Conservation (phyloP, 1,139 yeast species). For the Yamadazyma diospyri region DNA sequence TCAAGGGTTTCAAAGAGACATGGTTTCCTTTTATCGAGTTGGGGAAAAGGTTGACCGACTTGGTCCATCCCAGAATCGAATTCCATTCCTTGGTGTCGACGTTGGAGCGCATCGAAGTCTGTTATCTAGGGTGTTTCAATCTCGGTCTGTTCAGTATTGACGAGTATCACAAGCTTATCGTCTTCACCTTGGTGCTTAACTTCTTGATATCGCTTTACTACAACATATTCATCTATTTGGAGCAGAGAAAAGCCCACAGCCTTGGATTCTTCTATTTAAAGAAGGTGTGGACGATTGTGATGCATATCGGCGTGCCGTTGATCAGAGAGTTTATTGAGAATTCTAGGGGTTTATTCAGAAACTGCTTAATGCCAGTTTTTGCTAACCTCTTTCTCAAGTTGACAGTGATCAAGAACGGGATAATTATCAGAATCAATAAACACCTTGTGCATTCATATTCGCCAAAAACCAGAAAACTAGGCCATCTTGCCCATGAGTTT, state of each 20-base stretch:
- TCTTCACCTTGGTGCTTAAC: conserved; percentile 2
- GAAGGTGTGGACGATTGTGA: conserved; percentile 4
- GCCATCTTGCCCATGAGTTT: neutral
- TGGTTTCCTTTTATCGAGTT: conserved; percentile 19
- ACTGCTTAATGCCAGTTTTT: neutral
- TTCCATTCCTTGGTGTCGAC: conserved; percentile 18
- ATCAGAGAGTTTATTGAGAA: neutral
- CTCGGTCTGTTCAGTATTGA: neutral
- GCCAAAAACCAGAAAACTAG: neutral
- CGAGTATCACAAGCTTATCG: neutral
- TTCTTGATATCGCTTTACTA: conserved; percentile 5
- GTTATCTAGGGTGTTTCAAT: conserved; percentile 11
- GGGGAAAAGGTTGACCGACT: conserved; percentile 17
- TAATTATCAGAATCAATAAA: conserved; percentile 4
- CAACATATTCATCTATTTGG: conserved; percentile 2
- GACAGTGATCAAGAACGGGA: conserved; percentile 4
- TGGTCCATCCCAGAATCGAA: conserved; percentile 15
- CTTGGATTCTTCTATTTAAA: conserved; percentile 4
- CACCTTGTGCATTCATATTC: neutral
- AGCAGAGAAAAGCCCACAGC: neutral
- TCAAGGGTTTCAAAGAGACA: conserved; percentile 16
- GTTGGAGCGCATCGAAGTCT: conserved; percentile 17
- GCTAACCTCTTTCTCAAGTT: conserved; percentile 1
- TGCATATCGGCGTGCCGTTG: conserved; percentile 1
- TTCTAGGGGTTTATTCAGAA: neutral